Base-by-base conservation (phyloP, 148 eudicot genomes). In the Euryodendron excelsum region DNA sequence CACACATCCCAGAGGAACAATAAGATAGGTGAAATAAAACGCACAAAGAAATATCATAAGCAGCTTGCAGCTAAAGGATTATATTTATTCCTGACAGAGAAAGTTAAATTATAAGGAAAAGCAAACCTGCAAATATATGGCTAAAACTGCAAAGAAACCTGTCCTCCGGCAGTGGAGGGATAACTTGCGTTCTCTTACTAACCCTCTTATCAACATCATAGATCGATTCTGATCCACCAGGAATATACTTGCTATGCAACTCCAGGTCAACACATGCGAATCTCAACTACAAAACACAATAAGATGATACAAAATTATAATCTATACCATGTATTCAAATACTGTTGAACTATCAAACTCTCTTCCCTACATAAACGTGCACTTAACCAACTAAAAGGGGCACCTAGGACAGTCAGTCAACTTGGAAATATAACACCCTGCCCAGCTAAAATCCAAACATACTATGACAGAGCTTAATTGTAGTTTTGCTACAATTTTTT, bases 111-210 rank as follows among this genome's bases (percentile, higher is more conserved):
- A 14, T 25, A 18, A 44, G 39, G 25, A 55, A 70, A 48, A 60
- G 52, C 56, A 59, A 75, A 92, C 97, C 99, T 86, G 99, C 99
- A 87, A 96, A 96, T 74, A 96, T 96, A 85, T 96, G 99, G 88
- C 92, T 91, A 83, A 96, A 96, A 80, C 99, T 62, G 69, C 97
- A 91, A 44, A 96, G 95, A 80, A 92, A 93, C 73, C 90, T 88
- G 75, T 96, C 98, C 82, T 93, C 99, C 41, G 95, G 91, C 66
- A 96, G 85, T 56, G 97, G 97, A 83, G 98, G 94, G 81, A 93
- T 80, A 74, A 96, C 90, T 89, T 91, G 95, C 27, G 97, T 93
- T 79, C 50, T 89, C 83, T 83, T 72, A 81, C 90, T 81, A 62
- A 93, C 87, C 73, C 94, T 91, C 81, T 84, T 90, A 81, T 93